These are phyloP conservation scores for Chalaropsis ovoidea DNA, from an alignment of 2,329 filamentous ascomycete species.

Conservation along the genomic window DNA sequence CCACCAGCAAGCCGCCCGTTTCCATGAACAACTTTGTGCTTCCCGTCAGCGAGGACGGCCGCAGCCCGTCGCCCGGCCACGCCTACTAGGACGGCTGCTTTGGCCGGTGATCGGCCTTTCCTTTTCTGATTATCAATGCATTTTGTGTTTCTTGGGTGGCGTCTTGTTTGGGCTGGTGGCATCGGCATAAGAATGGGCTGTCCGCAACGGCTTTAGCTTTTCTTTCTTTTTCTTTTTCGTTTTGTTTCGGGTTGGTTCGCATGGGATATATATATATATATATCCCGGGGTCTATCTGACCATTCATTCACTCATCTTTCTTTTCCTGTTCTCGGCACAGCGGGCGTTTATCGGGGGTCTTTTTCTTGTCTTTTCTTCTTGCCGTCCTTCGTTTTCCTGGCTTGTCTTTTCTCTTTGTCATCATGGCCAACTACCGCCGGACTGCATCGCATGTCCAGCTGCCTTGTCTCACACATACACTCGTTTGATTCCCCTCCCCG, in stretches of 20 bases:
- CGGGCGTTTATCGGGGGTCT: conserved; percentile 5
- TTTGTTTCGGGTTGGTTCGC: background rate
- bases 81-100: conserved; percentile 9
- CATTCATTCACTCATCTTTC: background rate
- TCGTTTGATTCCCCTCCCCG: background rate
- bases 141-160: conserved; percentile 13
- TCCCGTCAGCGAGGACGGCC: conserved; percentile 6
- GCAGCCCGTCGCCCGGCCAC: conserved; percentile 14
- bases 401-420: conserved; percentile 12
- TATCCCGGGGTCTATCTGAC: conserved; percentile 10
- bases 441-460: background rate
- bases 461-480: background rate
- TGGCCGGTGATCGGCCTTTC: background rate
- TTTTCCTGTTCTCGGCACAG: background rate
- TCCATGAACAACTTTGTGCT: conserved; percentile 19
- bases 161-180: conserved; percentile 9
- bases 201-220: background rate
- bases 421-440: background rate
- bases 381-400: background rate
- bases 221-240: background rate
- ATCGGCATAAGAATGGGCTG: background rate
- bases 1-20: conserved; percentile 32
- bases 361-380: background rate
- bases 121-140: background rate
- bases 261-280: conserved; percentile 12